Base-by-base conservation (phyloP, 441 rosid genomes). In the Pelargonium citronellum region DNA sequence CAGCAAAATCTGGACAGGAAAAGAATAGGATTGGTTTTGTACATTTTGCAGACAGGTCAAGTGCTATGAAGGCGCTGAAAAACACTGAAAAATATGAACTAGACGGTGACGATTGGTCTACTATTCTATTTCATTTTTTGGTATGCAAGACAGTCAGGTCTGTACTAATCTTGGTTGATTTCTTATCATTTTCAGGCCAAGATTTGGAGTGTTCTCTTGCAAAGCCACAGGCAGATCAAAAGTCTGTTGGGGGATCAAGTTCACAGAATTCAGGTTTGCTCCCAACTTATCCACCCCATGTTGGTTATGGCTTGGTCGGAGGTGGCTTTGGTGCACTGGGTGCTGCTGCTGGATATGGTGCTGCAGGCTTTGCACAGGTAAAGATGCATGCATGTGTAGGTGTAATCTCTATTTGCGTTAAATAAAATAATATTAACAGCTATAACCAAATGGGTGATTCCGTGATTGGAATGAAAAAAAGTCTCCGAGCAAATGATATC, bases 21-120 rank as follows among this genome's bases (percentile, higher is more conserved):
- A 79, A 67, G 49, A 79, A 79, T 74, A 76, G 83, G 68, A 76
- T 79, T 66, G 83, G 83, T 71, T 79, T 79, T 68, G 69, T 79
- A 27, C 83, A 79, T 72, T 79, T 76, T 55, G 74, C 76, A 4
- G 83, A 79, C 66, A 76, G 83, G 69, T 76, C 83, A 2, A 74
- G 83, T 71, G 78, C 83, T 39, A 79, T 79, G 83, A 79, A 79
- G 49, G 83, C 83, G 3, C 34, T 79, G 55, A 71, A 79, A 68
- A 74, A 74, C 67, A 74, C 83, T 22, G 83, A 79, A 67, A 79
- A 79, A 79, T 79, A 79, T 76, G 80, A 79, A 79, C 80, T 79
- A 16, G 83, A 79, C 66, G 83, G 83, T 79, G 20, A 69, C 70
- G 15, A 30, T 62, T 30, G 47, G n/a, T 39, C 17, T 46, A 13